Base-by-base conservation (phyloP, 225 moss, liverwort and hornwort genomes). In the Polytrichum commune region DNA sequence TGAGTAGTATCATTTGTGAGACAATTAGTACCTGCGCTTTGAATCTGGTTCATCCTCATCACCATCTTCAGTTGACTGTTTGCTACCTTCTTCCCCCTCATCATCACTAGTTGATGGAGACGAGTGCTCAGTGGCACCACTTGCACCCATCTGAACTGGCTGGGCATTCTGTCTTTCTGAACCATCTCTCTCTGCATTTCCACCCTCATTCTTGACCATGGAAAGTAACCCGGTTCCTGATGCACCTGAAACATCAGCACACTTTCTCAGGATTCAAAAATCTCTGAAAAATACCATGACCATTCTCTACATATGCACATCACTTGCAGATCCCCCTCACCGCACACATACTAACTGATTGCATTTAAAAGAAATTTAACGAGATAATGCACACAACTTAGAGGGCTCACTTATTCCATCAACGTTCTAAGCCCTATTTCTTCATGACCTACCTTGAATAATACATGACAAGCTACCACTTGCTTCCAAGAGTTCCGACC, bases 31-130 rank as follows among this genome's bases (percentile, higher is more conserved):
- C 97, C 97, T 88, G 74, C 97, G 92, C 74, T 98, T 98, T 61
- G 86, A 86, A 63, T 98, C 94, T 1, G 84, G 94, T 62, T 92
- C 94, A 65, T 97, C 97, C 26, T 97, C 93, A 70, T 92, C 93
- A 62, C 93, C 96, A 67, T 93, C 92, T 73, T 95, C 97, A 24
- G 76, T 91, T 27, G 91, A 78, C 62, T 80, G 85, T 78, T 89
- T 92, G 75, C 94, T 98, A 55, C 83, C 96, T 71, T 88, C 93
- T 46, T 89, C 96, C 32, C 78, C 84, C 67, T 90, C 89, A 23
- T 80, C 89, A 72, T 80, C 89, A 73, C 92, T 92, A 22, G 89
- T 88, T 19, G 92, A 97, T 56, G 96, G 75, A 65, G 96, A 88
- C 5, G 93, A 97, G 27, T 93, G 92, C 65, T 93, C 96, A 20